Percentiles rank a stretch among this genome's conserved stretches.
Conservation (phyloP, 2,329 filamentous ascomycete species). For the Aspergillus caelatus region DNA sequence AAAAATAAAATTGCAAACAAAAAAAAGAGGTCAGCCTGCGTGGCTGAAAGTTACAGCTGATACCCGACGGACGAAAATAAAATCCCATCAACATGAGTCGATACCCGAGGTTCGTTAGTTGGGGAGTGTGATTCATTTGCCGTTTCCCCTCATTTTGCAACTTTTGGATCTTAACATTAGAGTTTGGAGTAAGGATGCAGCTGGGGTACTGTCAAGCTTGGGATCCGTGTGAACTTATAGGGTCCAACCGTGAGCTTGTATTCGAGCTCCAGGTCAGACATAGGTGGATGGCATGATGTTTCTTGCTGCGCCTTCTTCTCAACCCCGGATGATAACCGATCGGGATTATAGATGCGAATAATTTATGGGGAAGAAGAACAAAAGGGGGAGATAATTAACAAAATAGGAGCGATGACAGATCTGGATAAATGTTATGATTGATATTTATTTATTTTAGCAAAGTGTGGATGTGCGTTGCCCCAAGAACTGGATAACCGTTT, state of each 20-base stretch:
- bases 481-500: conserved; percentile 5
- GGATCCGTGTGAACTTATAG: conserved; percentile 6
- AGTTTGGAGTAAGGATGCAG: conserved; percentile 4
- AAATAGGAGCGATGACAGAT: neutral
- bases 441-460: neutral
- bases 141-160: conserved; percentile 18
- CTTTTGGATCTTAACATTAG: neutral
- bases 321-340: neutral
- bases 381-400: neutral
- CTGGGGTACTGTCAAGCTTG: conserved; percentile 3
- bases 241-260: neutral
- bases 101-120: conserved; percentile 23
- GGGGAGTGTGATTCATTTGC: conserved; percentile 13
- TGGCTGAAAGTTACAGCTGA: neutral
- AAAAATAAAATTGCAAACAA: conserved; percentile 1
- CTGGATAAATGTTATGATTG: neutral
- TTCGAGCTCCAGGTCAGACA: neutral
- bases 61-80: conserved; percentile 16
- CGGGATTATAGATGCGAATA: neutral
- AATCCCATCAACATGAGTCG: conserved; percentile 8
- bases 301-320: neutral
- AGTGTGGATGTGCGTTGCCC: neutral
- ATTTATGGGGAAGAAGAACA: neutral
- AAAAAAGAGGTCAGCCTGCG: neutral
- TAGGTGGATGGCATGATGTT: neutral